Percentiles rank a stretch among this genome's conserved stretches.
phyloP scores from a whole-genome alignment of 2,329 filamentous ascomycete species.

The Hyphodiscus sp. region DNA sequence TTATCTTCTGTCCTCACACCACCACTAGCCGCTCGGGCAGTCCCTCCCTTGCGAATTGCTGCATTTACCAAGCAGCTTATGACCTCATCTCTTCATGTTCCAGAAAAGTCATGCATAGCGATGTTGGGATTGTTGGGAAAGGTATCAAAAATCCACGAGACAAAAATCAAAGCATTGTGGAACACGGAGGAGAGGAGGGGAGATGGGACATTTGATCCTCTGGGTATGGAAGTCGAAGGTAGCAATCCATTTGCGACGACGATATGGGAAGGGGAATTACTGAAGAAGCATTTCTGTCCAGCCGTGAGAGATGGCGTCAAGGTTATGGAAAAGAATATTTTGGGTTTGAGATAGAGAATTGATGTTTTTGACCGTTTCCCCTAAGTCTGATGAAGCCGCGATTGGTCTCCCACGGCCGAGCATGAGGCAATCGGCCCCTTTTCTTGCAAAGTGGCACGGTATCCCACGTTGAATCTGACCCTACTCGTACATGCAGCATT shows the following conservation, averaged over 20 bases:
- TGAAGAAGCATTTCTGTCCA: slow-evolving; percentile 80
- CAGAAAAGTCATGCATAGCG: slow-evolving; percentile 82
- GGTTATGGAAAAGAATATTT: slow-evolving; percentile 56
- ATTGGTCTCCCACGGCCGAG: no score
- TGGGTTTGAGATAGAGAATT: slow-evolving; percentile 23
- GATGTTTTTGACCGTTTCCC: background rate
- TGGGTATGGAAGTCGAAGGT: slow-evolving; percentile 68
- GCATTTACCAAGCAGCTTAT: slow-evolving; percentile 91
- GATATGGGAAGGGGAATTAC: slow-evolving; percentile 87
- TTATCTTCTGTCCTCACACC: slow-evolving; percentile 78
- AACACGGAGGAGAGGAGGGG: slow-evolving; percentile 89
- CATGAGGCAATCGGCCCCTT: no score
- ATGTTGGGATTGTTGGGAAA: slow-evolving; percentile 71
- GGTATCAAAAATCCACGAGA: slow-evolving; percentile 73
- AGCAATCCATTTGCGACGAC: slow-evolving; percentile 88
- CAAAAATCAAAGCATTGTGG: slow-evolving; percentile 82
- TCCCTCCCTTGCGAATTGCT: slow-evolving; percentile 79
- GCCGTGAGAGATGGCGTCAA: slow-evolving; percentile 71
- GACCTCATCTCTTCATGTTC: slow-evolving; percentile 73
- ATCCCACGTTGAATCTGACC: background rate
- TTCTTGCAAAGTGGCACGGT: no score
- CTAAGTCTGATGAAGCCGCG: no score
- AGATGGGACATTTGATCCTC: slow-evolving; percentile 76
- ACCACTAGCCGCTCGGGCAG: slow-evolving; percentile 61
- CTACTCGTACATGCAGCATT: background rate